These are phyloP conservation scores for Alternaria brassicicola DNA, from an alignment of 2,329 filamentous ascomycete genomes.

Conservation along the genomic window DNA sequence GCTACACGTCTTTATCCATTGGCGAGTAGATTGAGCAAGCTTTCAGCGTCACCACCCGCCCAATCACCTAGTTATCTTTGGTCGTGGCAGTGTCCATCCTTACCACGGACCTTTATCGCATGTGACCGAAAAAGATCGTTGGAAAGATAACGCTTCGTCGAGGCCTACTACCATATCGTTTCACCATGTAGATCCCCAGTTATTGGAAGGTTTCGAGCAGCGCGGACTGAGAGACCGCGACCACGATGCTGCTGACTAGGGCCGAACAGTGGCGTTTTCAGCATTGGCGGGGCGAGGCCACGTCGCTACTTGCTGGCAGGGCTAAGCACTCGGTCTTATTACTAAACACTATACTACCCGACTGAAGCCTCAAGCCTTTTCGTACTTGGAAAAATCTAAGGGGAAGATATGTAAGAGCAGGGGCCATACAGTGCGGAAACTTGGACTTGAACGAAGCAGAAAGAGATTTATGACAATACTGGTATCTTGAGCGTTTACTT, in stretches of 20 bases:
- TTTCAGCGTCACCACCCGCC: neutral
- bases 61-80: neutral
- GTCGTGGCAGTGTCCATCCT: neutral
- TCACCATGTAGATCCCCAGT: neutral
- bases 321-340: neutral
- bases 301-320: neutral
- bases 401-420: neutral
- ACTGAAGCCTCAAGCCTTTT: neutral
- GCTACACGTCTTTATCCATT: neutral
- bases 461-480: rapidly evolving
- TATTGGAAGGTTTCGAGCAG: neutral
- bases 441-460: neutral
- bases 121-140: neutral
- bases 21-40: neutral
- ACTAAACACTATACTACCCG: neutral
- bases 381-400: neutral
- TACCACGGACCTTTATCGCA: neutral
- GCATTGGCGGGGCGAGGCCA: neutral
- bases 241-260: neutral
- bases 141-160: neutral
- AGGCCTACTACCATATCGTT: neutral
- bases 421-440: neutral
- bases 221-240: neutral
- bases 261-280: neutral
- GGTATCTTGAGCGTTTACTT: neutral